phyloP scores from a whole-genome alignment of 345 rosid species.

The Eucalyptus cladocalyx region DNA sequence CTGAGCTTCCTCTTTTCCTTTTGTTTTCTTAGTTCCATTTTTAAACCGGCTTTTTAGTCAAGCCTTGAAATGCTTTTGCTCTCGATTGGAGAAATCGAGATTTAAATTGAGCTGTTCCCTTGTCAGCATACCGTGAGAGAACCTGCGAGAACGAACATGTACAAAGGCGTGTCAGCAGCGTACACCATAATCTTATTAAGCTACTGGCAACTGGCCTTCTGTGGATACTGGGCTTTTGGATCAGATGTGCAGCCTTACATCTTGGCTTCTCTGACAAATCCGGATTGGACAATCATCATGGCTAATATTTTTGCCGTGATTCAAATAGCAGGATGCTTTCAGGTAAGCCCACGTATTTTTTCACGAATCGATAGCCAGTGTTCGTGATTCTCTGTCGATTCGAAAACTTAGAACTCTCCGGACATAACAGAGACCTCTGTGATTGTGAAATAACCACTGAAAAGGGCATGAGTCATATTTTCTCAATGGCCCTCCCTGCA shows the following conservation, averaged over 20 bases:
- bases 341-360: constrained; percentile 1
- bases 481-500: neutral
- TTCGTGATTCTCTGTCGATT: neutral
- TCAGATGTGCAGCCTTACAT: constrained; percentile 37
- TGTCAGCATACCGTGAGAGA: constrained; percentile 21
- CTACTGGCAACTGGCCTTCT: constrained; percentile 41
- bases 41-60: too few relatives aligned
- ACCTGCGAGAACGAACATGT: constrained; percentile 33
- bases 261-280: constrained; percentile 25
- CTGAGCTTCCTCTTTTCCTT: neutral
- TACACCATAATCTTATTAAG: constrained; percentile 16
- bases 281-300: constrained; percentile 41
- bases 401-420: neutral
- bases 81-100: neutral
- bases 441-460: neutral
- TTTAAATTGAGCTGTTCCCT: neutral
- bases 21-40: neutral
- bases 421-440: neutral
- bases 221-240: constrained; percentile 47
- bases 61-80: neutral
- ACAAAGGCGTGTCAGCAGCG: constrained; percentile 42
- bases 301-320: constrained; percentile 34
- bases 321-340: constrained; percentile 51
- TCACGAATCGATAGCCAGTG: neutral
- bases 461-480: neutral